Conservation (phyloP, 108 stramenopile species). For the Skeletonema menzelii region DNA sequence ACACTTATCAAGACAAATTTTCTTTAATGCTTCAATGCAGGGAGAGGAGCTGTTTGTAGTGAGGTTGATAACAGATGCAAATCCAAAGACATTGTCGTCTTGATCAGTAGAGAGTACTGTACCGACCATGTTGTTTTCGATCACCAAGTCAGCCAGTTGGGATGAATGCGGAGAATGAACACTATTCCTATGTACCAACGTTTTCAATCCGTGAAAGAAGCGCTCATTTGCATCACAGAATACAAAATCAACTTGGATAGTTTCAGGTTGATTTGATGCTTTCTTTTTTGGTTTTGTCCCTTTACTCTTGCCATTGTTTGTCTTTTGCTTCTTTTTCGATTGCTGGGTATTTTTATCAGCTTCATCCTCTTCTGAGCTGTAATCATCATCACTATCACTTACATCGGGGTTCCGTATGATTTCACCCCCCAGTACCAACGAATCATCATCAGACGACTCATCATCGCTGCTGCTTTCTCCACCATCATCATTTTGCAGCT, state of each 20-base stretch:
- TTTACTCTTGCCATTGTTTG: conserved; percentile 34
- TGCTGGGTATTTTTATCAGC: conserved; percentile 27
- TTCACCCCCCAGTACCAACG: conserved; percentile 70
- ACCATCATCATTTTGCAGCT: conserved; percentile 5
- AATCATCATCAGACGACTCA: conserved; percentile 43
- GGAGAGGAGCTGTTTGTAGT: conserved; percentile 58
- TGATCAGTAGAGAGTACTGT: conserved; percentile 75
- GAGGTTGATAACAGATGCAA: conserved; percentile 80
- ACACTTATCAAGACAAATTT: conserved; percentile 59
- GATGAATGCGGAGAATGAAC: conserved; percentile 70
- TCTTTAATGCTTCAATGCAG: conserved; percentile 63
- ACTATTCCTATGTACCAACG: conserved; percentile 49
- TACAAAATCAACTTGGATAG: conserved; percentile 75
- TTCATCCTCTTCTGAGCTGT: conserved; percentile 41
- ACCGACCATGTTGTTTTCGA: conserved; percentile 73
- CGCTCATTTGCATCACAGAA: conserved; percentile 84
- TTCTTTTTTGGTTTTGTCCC: conserved; percentile 36
- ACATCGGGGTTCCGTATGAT: conserved; percentile 73
- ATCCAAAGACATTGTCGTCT: conserved; percentile 74
- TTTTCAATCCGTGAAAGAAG: conserved; percentile 83
- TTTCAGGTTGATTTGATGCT: conserved; percentile 51
- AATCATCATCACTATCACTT: conserved; percentile 44
- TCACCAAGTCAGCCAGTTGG: conserved; percentile 67
- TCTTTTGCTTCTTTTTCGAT: conserved; percentile 39
- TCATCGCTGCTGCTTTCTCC: conserved; percentile 21